phyloP scores from a whole-genome alignment of 1,284 basidiomycete species.

The Schizophyllum amplum region DNA sequence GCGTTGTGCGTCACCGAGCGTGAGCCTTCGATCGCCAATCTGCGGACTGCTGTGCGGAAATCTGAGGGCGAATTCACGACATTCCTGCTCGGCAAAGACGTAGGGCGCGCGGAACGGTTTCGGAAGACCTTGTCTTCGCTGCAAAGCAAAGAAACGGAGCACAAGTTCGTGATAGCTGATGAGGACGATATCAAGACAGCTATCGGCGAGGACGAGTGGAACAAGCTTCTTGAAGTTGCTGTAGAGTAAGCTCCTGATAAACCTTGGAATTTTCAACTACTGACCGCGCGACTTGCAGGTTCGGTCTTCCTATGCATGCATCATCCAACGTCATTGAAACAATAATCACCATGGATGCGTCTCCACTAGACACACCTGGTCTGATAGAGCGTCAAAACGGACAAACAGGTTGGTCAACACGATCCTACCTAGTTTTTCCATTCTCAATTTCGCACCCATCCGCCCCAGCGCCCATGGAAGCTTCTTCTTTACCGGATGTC shows the following conservation, averaged over 20 bases:
- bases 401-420: conserved; percentile 6
- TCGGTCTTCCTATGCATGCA: conserved; percentile 27
- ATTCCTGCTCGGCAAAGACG: conserved; percentile 32
- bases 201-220: conserved; percentile 44
- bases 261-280: neutral
- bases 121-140: conserved; percentile 43
- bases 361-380: conserved; percentile 16
- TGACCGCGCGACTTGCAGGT: conserved; percentile 20
- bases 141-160: conserved; percentile 37
- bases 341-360: conserved; percentile 31
- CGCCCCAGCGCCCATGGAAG: conserved; percentile 5
- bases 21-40: conserved; percentile 36
- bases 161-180: conserved; percentile 46
- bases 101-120: conserved; percentile 38
- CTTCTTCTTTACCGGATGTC: conserved; percentile 27
- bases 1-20: conserved; percentile 55
- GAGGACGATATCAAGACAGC: conserved; percentile 34
- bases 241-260: conserved; percentile 32
- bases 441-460: conserved; percentile 1
- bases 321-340: conserved; percentile 31
- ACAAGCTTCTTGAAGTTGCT: conserved; percentile 39
- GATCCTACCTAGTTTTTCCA: conserved; percentile 11
- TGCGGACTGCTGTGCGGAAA: conserved; percentile 42
- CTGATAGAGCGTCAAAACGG: neutral
- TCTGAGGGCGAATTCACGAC: conserved; percentile 52